Evolutionary conservation across 2,329 filamentous ascomycete genomes (phyloP).

Genomic region (Botryotinia narcissicola): DNA sequence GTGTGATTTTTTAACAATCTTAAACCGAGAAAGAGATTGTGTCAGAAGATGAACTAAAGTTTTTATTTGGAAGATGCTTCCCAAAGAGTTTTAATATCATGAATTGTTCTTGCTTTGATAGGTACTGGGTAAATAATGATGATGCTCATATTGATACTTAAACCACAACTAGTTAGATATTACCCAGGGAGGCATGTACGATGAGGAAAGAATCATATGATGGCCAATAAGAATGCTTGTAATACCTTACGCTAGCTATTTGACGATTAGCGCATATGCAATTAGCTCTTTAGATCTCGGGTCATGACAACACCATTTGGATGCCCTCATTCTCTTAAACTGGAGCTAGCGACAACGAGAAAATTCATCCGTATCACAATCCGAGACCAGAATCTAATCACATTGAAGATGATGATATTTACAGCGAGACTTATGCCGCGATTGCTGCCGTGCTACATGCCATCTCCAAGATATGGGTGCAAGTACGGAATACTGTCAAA

Average conservation of each 20-base stretch:
- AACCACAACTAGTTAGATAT: background rate
- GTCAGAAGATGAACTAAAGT: background rate
- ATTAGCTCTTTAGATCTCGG: no score
- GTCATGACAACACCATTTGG: background rate
- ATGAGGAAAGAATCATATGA: background rate
- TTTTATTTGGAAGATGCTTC: background rate
- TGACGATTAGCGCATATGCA: background rate
- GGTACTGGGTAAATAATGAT: conserved; percentile 4
- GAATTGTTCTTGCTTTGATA: background rate
- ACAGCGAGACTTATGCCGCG: background rate
- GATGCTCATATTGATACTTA: background rate
- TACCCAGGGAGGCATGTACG: background rate
- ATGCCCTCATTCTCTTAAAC: background rate
- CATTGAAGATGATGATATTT: background rate
- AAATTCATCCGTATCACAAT: no score
- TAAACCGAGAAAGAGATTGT: background rate
- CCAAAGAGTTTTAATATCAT: background rate
- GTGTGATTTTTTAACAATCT: background rate
- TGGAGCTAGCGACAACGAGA: background rate
- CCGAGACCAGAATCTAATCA: background rate
- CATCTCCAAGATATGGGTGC: background rate
- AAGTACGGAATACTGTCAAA: background rate
- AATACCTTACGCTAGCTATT: background rate
- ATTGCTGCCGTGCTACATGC: background rate
- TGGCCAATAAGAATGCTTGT: background rate